Base-by-base conservation (phyloP, 1,139 yeast genomes). In the Saccharomyces hybrid region DNA sequence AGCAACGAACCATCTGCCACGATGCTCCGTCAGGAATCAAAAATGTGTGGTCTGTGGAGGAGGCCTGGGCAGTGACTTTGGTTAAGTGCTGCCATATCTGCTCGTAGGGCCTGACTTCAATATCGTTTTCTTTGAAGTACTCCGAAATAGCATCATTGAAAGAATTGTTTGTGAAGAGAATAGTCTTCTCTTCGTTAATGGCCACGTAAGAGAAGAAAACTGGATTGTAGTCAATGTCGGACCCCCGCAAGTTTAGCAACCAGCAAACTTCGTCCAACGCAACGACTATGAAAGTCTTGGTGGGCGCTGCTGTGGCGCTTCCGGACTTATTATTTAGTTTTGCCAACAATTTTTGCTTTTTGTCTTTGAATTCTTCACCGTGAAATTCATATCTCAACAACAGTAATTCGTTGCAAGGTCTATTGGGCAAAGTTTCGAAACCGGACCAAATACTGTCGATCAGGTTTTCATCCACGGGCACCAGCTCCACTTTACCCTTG, bases 241-340 rank as follows among this genome's bases (percentile, higher is more conserved):
- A 75, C 19, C 98, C 98, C 62, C 98, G 80, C 60, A 93, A 75
- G 66, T 93, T 93, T 67, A 90, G 79, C 55, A 90, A 73, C 98
- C 97, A 91, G 6, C 97, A 96, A 58, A 91, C 80, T 66, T 93
- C 97, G 72, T 93, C 99, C 57, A 89, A 74, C 0, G 96, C 87
- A 48, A 85, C 78, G 7, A 89, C 76, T 5, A 88, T 80, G 59
- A 88, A 68, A 59, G 62, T 60, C 7, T 52, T 34, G 0, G 27
- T 25, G 2, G 25, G n/a, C 3, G 27, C 23, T 50, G 57, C 46
- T 55, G 64, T 46, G 51, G 75, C 72, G 13, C 7, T 3, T 19
- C 23, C 23, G 8, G 75, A 72, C 46, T 75, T 74, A 29, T 75
- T 70, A 41, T 73, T 72, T 51, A 74, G 56, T 25, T 60, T 58